phyloP scores from a whole-genome alignment of 495 filamentous ascomycete species.

The Aspergillus bertholletiae region DNA sequence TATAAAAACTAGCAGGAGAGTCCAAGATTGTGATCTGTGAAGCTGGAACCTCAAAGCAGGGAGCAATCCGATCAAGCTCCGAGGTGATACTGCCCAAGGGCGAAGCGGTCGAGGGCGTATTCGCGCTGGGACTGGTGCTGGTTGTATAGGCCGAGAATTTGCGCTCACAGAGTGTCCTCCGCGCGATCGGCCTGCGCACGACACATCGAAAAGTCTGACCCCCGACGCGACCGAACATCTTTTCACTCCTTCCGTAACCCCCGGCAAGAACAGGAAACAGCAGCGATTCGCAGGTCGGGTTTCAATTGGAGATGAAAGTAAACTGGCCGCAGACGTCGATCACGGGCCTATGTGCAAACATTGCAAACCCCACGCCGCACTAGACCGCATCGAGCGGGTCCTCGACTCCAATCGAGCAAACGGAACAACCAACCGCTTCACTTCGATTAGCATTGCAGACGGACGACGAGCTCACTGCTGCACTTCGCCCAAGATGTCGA shows the following conservation, averaged over 20 bases:
- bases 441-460: slow-evolving; percentile 4
- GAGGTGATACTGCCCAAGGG: slow-evolving; percentile 56
- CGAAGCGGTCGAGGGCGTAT: slow-evolving; percentile 30
- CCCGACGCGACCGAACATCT: slow-evolving; percentile 42
- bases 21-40: slow-evolving; percentile 77
- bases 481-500: slow-evolving; percentile 72
- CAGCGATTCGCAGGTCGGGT: neutral
- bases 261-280: neutral
- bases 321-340: neutral
- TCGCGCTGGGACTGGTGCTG: slow-evolving; percentile 17
- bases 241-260: neutral
- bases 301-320: neutral
- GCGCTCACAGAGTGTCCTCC: slow-evolving; percentile 33
- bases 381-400: slow-evolving; percentile 19
- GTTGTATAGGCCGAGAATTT: slow-evolving; percentile 37
- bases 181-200: slow-evolving; percentile 26
- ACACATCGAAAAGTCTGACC: slow-evolving; percentile 35
- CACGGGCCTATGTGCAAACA: slow-evolving; percentile 31
- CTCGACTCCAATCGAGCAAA: slow-evolving; percentile 14
- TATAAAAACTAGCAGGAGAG: slow-evolving; percentile 81
- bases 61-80: slow-evolving; percentile 86
- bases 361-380: slow-evolving; percentile 30
- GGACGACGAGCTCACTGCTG: slow-evolving; percentile 3
- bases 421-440: slow-evolving; percentile 19
- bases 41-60: slow-evolving; percentile 79